A percentile compares a stretch with the other conserved stretches of the same genome.
phyloP scores from a whole-genome alignment of 2,329 filamentous ascomycete genomes.

The Aspergillus pseudotamarii region DNA sequence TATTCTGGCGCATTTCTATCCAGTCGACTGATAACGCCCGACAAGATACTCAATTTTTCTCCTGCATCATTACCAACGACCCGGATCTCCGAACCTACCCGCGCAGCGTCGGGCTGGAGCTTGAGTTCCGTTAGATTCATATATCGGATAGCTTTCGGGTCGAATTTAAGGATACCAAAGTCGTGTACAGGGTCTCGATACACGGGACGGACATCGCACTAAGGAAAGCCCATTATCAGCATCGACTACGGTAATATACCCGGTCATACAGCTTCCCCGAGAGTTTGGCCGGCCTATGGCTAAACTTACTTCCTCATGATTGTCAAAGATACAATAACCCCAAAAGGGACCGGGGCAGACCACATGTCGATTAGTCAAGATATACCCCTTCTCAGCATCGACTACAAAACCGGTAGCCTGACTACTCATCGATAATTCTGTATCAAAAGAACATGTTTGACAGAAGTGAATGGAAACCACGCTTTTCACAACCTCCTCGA shows the following conservation, averaged over 20 bases:
- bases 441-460: slow-evolving; percentile 96
- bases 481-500: slow-evolving; percentile 89
- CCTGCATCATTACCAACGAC: slow-evolving; percentile 98
- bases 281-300: neutral
- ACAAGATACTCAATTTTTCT: slow-evolving; percentile 96
- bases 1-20: slow-evolving; percentile 98
- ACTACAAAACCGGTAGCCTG: slow-evolving; percentile 98
- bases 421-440: slow-evolving; percentile 88
- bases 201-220: slow-evolving; percentile 93
- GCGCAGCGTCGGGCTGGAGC: slow-evolving; percentile 81
- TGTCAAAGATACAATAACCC: slow-evolving; percentile 98
- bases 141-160: slow-evolving; percentile 94
- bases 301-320: slow-evolving; percentile 74
- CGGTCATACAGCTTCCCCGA: neutral
- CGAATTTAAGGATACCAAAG: slow-evolving; percentile 95
- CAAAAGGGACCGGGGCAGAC: slow-evolving; percentile 95
- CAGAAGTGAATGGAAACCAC: slow-evolving; percentile 99
- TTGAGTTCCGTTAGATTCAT: slow-evolving; percentile 83
- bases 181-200: slow-evolving; percentile 99
- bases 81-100: slow-evolving; percentile 88
- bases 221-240: slow-evolving; percentile 26
- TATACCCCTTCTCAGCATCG: slow-evolving; percentile 88
- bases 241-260: neutral
- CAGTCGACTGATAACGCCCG: slow-evolving; percentile 92
- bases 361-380: slow-evolving; percentile 87